Evolutionary conservation across 2,329 filamentous ascomycete species (phyloP).

Genomic region (Plenodomus tracheiphilus): DNA sequence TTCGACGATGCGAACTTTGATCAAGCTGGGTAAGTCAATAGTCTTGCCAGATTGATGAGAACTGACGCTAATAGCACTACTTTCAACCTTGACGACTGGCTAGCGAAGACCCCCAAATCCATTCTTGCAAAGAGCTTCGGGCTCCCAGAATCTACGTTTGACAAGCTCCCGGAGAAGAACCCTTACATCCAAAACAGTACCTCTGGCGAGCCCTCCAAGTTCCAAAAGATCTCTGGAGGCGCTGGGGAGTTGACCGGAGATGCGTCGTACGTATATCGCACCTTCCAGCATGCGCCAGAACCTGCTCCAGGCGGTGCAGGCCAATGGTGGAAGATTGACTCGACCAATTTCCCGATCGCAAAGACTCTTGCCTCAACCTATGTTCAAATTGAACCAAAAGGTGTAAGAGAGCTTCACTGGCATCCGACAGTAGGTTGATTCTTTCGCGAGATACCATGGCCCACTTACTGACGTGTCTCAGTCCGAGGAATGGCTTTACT

Average conservation of each 20-base stretch:
- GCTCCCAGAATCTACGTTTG: conserved; percentile 62
- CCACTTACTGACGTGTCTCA: conserved; percentile 4
- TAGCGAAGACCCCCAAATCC: conserved; percentile 65
- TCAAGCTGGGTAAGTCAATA: conserved; percentile 54
- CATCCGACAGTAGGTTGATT: conserved; percentile 62
- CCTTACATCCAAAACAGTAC: conserved; percentile 67
- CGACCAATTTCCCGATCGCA: conserved; percentile 66
- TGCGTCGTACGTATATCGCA: conserved; percentile 65
- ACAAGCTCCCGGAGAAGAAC: conserved; percentile 59
- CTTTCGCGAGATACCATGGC: no score
- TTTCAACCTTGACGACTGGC: conserved; percentile 73
- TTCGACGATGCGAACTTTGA: conserved; percentile 72
- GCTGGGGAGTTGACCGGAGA: conserved; percentile 58
- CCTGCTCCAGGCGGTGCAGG: conserved; percentile 65
- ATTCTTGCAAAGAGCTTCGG: conserved; percentile 72
- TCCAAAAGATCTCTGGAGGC: conserved; percentile 51
- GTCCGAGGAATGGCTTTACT: conserved; percentile 71
- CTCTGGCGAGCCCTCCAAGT: conserved; percentile 41
- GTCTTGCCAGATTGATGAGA: background rate
- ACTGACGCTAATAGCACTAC: conserved; percentile 55
- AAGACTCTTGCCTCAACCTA: conserved; percentile 68
- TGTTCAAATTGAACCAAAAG: conserved; percentile 65
- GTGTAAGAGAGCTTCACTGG: conserved; percentile 69
- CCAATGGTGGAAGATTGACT: conserved; percentile 66
- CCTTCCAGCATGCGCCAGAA: conserved; percentile 59